phyloP scores from a whole-genome alignment of 257 asterid genomes.

The Solanum ahanhuiri region DNA sequence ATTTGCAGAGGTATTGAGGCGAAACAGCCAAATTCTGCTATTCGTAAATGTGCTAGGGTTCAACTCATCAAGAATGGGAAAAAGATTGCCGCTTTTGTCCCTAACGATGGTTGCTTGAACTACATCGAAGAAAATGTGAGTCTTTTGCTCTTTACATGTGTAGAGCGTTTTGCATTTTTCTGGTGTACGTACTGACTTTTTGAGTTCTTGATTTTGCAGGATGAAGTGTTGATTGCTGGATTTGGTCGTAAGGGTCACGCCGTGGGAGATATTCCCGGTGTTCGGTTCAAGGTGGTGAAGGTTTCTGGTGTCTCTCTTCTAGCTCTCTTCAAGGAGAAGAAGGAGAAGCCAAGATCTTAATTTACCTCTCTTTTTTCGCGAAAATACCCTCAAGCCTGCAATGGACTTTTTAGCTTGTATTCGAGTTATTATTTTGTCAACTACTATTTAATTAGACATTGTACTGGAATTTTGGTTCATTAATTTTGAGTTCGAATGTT shows the following conservation, averaged over 20 bases:
- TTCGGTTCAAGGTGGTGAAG: constrained; percentile 76
- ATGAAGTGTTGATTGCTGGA: constrained; percentile 80
- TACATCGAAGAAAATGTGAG: constrained; percentile 78
- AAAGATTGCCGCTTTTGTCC: constrained; percentile 79
- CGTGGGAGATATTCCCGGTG: constrained; percentile 86
- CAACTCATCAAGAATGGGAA: constrained; percentile 78
- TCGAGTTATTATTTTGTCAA: constrained; percentile 8
- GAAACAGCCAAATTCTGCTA: constrained; percentile 83
- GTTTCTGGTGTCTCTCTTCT: constrained; percentile 76
- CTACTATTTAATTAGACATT: constrained; percentile 2
- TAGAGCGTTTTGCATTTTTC: neutral
- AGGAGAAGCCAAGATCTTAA: constrained; percentile 67
- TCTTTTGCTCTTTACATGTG: neutral
- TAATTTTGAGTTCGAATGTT: neutral
- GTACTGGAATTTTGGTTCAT: constrained; percentile 16
- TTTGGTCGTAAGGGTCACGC: constrained; percentile 84
- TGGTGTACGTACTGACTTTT: neutral
- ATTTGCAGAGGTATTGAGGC: constrained; percentile 64
- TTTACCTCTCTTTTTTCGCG: neutral
- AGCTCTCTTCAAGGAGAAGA: constrained; percentile 63
- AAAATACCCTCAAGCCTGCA: neutral
- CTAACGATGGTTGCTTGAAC: constrained; percentile 76
- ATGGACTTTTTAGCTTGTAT: constrained; percentile 6
- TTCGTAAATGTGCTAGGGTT: constrained; percentile 73
- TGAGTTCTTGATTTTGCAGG: constrained; percentile 22